Percentiles rank a stretch among this genome's conserved stretches.
Evolutionary conservation across 768 basidiomycete genomes (phyloP).

Genomic region (Collybia sp.): DNA sequence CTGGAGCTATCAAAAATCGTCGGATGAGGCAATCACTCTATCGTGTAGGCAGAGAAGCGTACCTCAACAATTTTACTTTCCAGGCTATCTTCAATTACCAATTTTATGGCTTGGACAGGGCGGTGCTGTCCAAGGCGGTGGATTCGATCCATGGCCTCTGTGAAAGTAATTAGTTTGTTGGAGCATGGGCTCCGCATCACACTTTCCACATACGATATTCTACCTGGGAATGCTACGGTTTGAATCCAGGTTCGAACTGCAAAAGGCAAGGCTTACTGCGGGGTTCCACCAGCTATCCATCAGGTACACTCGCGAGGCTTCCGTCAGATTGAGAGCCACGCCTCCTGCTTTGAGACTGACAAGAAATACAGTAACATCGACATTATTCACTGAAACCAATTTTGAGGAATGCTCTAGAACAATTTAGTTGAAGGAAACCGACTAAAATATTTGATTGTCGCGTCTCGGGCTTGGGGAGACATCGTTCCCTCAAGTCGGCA

Average conservation of each 20-base stretch:
- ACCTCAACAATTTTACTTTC: slow-evolving; percentile 93
- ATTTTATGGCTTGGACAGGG: slow-evolving; percentile 89
- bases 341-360: slow-evolving; percentile 96
- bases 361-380: slow-evolving; percentile 95
- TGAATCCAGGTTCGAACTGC: background rate
- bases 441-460: slow-evolving; percentile 95
- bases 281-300: slow-evolving; percentile 99
- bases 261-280: slow-evolving; percentile 51
- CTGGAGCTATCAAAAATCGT: slow-evolving; percentile 52
- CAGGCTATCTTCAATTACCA: slow-evolving; percentile 94
- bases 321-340: slow-evolving; percentile 85
- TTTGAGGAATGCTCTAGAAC: background rate
- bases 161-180: background rate
- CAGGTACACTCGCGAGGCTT: slow-evolving; percentile 89
- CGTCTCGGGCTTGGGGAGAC: slow-evolving; percentile 94
- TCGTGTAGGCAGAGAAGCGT: slow-evolving; percentile 4
- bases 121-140: slow-evolving; percentile 94
- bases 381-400: slow-evolving; percentile 69
- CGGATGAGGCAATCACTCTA: slow-evolving; percentile 1
- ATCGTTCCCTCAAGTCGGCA: slow-evolving; percentile 96
- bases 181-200: no score
- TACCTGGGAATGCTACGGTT: slow-evolving; percentile 33
- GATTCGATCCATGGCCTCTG: slow-evolving; percentile 97
- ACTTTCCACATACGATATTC: slow-evolving; percentile 63
- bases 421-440: slow-evolving; percentile 18